Base-by-base conservation (phyloP, 768 basidiomycete species). In the Tylopilus plumbeoviolaceoides region DNA sequence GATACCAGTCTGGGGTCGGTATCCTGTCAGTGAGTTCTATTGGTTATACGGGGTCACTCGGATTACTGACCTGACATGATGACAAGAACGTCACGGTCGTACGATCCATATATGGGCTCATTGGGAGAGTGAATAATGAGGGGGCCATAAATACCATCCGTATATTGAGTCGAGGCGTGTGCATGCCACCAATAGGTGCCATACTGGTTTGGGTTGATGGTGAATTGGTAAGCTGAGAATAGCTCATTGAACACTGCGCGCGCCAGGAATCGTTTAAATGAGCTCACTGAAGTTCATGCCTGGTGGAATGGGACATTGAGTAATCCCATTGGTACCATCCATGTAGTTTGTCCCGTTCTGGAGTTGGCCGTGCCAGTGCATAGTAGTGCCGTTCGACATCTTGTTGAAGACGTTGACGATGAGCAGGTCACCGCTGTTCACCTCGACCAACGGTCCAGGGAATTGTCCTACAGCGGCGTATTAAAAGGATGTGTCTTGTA, bases 221-320 rank as follows among this genome's bases (percentile, higher is more conserved):
- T 74, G 49, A 75, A 79, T 44, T 63, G 72, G 55, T 72, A 74
- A 1, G 69, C 63, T 60, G 21, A 53, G 35, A 48, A 39, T 15
- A 11, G 28, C 8, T 7, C 1, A 11, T 35, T 61, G 5, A 56
- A 48, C 46, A 44, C 30, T 20, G 27, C 18, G 9, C 11, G 8
- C 30, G 30, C 31, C 33, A 28, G 27, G 27, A 14, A 14, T 42
- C 8, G 30, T 2, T 20, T 44, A 36, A 41, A 50, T 2, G 30
- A 7, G n/a, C 57, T 68, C 54, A 78, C 67, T 50, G 30, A 69
- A 68, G 48, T 72, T 73, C 57, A 71, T 64, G 21, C 77, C 77
- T 4, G 79, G 72, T n/a, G 79, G 79, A 31, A 81, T 81, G 10
- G 76, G 75, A 57, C 81, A 81, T 58, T 81, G 74, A 1, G 79